Evolutionary conservation across 148 eudicot species (phyloP).

Genomic region (Rhododendron williamsianum): DNA sequence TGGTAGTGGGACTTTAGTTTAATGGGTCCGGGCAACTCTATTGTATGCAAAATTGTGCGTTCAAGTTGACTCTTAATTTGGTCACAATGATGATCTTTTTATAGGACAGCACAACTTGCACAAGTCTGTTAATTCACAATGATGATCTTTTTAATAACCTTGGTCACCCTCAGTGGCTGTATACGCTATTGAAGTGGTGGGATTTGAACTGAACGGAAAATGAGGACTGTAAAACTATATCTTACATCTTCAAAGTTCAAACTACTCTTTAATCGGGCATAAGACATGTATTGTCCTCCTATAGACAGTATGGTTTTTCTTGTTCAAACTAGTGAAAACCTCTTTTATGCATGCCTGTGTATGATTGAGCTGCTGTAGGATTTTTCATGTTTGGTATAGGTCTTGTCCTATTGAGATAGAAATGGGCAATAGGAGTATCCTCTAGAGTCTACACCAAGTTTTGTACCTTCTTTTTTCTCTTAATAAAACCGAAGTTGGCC

Average conservation of each 20-base stretch:
- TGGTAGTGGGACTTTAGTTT: neutral
- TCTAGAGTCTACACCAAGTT: neutral
- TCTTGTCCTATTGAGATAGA: neutral
- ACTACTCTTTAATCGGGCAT: no score
- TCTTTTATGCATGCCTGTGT: neutral
- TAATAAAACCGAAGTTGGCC: neutral
- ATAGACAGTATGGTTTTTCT: neutral
- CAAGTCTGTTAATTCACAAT: neutral
- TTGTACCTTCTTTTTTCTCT: neutral
- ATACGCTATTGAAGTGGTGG: neutral
- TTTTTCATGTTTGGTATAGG: neutral
- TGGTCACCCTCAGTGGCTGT: neutral
- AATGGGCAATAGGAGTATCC: neutral
- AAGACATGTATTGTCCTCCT: no score
- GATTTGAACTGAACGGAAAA: neutral
- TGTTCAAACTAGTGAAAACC: neutral
- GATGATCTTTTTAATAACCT: neutral
- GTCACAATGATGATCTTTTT: neutral
- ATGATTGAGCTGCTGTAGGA: neutral
- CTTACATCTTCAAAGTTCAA: neutral
- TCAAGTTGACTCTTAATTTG: neutral
- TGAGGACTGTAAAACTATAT: neutral
- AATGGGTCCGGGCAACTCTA: neutral
- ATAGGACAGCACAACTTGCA: neutral
- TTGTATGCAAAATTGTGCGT: neutral